phyloP scores from a whole-genome alignment of 345 rosid genomes.

The Arabis alpina region DNA sequence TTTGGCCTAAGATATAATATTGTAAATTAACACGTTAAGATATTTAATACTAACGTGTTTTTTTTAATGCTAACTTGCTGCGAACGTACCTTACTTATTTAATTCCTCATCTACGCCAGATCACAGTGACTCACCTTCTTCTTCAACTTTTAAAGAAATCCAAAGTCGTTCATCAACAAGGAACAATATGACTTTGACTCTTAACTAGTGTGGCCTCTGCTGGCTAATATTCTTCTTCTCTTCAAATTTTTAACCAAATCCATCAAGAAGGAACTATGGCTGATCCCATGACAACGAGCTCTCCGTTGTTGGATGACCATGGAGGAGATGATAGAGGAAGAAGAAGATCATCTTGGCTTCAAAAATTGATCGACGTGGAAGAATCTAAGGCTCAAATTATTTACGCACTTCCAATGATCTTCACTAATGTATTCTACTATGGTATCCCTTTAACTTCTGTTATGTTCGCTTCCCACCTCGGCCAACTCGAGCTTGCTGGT shows the following conservation, averaged over 20 bases:
- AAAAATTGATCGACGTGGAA: conserved; percentile 48
- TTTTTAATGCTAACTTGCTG: too few relatives aligned
- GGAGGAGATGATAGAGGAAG: conserved; percentile 17
- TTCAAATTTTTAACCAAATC: too few relatives aligned
- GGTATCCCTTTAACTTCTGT: conserved; percentile 67
- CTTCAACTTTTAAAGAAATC: too few relatives aligned
- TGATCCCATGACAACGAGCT: neutral
- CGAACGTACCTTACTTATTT: too few relatives aligned
- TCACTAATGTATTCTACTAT: conserved; percentile 62
- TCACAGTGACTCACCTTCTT: too few relatives aligned
- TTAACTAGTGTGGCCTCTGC: too few relatives aligned
- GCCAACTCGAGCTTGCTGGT: conserved; percentile 72
- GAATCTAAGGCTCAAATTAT: conserved; percentile 63
- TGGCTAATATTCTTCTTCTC: neutral
- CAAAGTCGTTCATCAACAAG: too few relatives aligned
- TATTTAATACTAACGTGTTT: too few relatives aligned
- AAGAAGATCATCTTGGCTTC: conserved; percentile 41
- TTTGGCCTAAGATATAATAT: too few relatives aligned
- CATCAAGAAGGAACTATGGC: conserved; percentile 18
- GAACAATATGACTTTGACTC: too few relatives aligned
- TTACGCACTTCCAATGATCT: conserved; percentile 70
- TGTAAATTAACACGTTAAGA: too few relatives aligned
- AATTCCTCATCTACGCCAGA: too few relatives aligned
- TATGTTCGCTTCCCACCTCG: conserved; percentile 85
- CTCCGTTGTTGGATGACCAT: conserved; percentile 37